A percentile compares a stretch with the other conserved stretches of the same genome.
Evolutionary conservation across 2,329 filamentous ascomycete species (phyloP).

Genomic region (Ophiostoma perfectum): DNA sequence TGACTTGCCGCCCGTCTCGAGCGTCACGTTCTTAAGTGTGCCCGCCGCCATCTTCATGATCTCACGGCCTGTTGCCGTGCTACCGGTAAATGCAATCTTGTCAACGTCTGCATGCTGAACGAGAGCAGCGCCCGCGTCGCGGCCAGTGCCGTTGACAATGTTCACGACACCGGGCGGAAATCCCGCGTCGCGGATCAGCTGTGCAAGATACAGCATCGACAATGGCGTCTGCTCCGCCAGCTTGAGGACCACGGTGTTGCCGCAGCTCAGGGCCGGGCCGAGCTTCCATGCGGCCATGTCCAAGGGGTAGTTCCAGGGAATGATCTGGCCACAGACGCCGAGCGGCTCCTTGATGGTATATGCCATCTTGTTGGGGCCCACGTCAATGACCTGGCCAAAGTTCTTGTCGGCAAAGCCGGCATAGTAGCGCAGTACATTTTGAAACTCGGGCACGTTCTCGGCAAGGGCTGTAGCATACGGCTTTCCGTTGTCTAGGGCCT

Average conservation of each 20-base stretch:
- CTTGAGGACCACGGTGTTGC: constrained; percentile 58
- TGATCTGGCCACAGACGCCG: constrained; percentile 70
- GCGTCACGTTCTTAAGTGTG: constrained; percentile 54
- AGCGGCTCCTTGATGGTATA: constrained; percentile 73
- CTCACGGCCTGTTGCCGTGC: constrained; percentile 58
- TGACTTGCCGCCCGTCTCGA: constrained; percentile 57
- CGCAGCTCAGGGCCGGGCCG: constrained; percentile 58
- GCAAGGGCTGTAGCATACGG: constrained; percentile 61
- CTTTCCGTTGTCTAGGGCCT: constrained; percentile 80
- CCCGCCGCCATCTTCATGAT: constrained; percentile 63
- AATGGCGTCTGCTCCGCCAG: constrained; percentile 58
- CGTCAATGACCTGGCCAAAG: constrained; percentile 70
- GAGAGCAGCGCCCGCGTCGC: constrained; percentile 60
- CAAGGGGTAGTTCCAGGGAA: constrained; percentile 70
- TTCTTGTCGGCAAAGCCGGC: constrained; percentile 77
- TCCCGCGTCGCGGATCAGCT: constrained; percentile 62
- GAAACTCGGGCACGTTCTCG: constrained; percentile 52
- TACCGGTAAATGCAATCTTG: constrained; percentile 72
- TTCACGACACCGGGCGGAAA: constrained; percentile 72
- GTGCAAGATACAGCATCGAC: constrained; percentile 55
- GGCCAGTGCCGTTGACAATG: constrained; percentile 62
- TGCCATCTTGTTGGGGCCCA: constrained; percentile 62
- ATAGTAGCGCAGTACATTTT: constrained; percentile 62
- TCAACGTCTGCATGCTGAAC: constrained; percentile 59
- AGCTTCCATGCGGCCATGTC: constrained; percentile 69